Base-by-base conservation (phyloP, 352 stramenopile species). In the Globisporangium parvum region DNA sequence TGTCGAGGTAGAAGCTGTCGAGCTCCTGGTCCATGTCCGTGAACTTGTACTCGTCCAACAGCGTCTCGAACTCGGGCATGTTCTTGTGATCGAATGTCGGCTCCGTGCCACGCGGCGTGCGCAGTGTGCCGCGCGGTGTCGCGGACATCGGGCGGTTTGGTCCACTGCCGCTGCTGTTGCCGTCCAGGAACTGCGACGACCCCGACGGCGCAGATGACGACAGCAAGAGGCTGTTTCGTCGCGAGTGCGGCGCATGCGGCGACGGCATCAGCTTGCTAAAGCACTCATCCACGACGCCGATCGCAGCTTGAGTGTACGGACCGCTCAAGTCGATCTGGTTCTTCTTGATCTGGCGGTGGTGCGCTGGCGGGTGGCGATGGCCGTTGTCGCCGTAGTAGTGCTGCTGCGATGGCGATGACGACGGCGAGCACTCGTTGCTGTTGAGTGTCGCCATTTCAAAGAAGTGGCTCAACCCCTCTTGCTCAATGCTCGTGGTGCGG, bases 21-120 rank as follows among this genome's bases (percentile, higher is more conserved):
- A 92, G 73, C 66, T 92, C 81, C 62, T 88, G 77, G 54, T 88
- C 79, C 62, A 89, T 87, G 68, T 91, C 80, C 8, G 76, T 84
- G 51, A 89, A 76, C 60, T 88, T 80, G 70, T 88, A 88, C 66
- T 90, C 79, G 42, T 88, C 77, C 44, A 82, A 67, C 39, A 88
- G 67, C 35, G 70, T 84, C 54, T 90, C 79, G 55, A 90, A 89
- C 66, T 92, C 81, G 10, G 73, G 70, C 44, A 71, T 58, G 41
- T 73, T 70, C 57, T 71, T 80, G 33, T 72, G 63, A 37, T 84
- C 70, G 64, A 77, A 72, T 61, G 35, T 66, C 47, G 65, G 70
- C 42, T 68, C 63, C 39, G 53, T 41, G 6, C 61, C 52, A 15
- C 62, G 58, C 33, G 63, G 71, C 8, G 72, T 66, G 47, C 40